A percentile compares a stretch with the other conserved stretches of the same genome.
Conservation (phyloP, 1,284 basidiomycete species). For the Rhodotorula sp. region DNA sequence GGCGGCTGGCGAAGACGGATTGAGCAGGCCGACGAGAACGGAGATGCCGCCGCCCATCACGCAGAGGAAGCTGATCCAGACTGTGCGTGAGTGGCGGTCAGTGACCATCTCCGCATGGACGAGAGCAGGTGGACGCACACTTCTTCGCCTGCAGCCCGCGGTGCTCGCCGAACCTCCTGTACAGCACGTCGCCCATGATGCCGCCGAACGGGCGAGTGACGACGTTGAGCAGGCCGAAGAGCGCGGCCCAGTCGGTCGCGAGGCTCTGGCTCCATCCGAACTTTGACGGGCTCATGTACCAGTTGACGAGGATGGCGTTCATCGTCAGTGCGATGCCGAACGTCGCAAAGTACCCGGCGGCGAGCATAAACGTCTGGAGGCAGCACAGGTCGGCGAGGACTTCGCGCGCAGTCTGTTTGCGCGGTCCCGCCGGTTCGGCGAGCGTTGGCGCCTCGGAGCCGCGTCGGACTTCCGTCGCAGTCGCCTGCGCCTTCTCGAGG, state of each 20-base stretch:
- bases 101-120: background rate
- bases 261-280: slow-evolving; percentile 21
- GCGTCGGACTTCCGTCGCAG: slow-evolving; percentile 47
- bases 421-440: slow-evolving; percentile 6
- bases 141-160: slow-evolving; percentile 58
- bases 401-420: background rate
- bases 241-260: slow-evolving; percentile 23
- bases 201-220: slow-evolving; percentile 32
- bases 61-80: slow-evolving; percentile 53
- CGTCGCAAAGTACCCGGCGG: slow-evolving; percentile 20
- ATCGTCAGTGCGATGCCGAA: slow-evolving; percentile 64
- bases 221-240: slow-evolving; percentile 36
- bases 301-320: slow-evolving; percentile 60
- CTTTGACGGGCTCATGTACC: slow-evolving; percentile 52
- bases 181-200: slow-evolving; percentile 26
- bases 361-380: slow-evolving; percentile 27
- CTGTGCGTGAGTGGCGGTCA: background rate
- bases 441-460: slow-evolving; percentile 26
- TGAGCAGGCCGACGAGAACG: slow-evolving; percentile 26
- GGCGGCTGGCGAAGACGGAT: slow-evolving; percentile 2
- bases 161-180: slow-evolving; percentile 53
- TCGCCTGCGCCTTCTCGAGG: slow-evolving; percentile 54
- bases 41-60: slow-evolving; percentile 24
- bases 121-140: slow-evolving; percentile 33
- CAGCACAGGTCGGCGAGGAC: slow-evolving; percentile 19